Percentiles rank a stretch among this genome's conserved stretches.
These are phyloP conservation scores for Groenewaldozyma auringiensis DNA, from an alignment of 1,139 yeast species.

Conservation along the genomic window DNA sequence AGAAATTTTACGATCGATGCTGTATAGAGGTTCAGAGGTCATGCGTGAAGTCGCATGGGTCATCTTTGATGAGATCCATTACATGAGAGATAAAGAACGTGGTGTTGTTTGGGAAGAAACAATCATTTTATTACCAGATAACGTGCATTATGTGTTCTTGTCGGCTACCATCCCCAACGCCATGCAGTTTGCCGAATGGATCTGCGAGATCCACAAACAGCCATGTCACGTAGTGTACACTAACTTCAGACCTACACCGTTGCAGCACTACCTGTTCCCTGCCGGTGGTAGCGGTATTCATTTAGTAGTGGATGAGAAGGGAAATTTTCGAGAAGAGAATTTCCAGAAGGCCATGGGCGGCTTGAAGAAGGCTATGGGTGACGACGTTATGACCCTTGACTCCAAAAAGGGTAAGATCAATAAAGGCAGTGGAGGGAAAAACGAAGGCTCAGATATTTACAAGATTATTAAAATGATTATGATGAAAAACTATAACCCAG, in stretches of 20 bases:
- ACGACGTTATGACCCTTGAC: slow-evolving; percentile 55
- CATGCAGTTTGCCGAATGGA: slow-evolving; percentile 98
- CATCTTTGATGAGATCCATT: slow-evolving; percentile 91
- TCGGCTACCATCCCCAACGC: slow-evolving; percentile 99
- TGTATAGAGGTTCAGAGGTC: slow-evolving; percentile 87
- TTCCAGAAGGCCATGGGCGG: slow-evolving; percentile 98
- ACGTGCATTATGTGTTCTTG: slow-evolving; percentile 49
- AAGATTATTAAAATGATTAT: slow-evolving; percentile 97
- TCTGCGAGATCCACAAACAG: slow-evolving; percentile 86
- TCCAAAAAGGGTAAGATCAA: slow-evolving; percentile 70
- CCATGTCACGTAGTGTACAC: slow-evolving; percentile 99
- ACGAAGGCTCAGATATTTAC: slow-evolving; percentile 70
- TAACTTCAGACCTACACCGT: slow-evolving; percentile 96
- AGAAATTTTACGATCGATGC: slow-evolving; percentile 86
- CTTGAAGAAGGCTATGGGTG: slow-evolving; percentile 73
- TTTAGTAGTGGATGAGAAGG: slow-evolving; percentile 94
- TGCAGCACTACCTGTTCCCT: slow-evolving; percentile 94
- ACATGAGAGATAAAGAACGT: slow-evolving; percentile 90
- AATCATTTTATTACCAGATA: slow-evolving; percentile 88
- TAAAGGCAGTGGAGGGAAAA: slow-evolving; percentile 65
- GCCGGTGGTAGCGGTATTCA: slow-evolving; percentile 97
- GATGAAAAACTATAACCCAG: slow-evolving; percentile 92
- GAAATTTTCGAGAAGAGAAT: slow-evolving; percentile 91
- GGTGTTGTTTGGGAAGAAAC: slow-evolving; percentile 99
- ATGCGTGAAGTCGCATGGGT: slow-evolving; percentile 98